Evolutionary conservation across 305 asterid species (phyloP), one percentile per base, ranked within the genome.

Genomic region (Fraxinus velutina): DNA sequence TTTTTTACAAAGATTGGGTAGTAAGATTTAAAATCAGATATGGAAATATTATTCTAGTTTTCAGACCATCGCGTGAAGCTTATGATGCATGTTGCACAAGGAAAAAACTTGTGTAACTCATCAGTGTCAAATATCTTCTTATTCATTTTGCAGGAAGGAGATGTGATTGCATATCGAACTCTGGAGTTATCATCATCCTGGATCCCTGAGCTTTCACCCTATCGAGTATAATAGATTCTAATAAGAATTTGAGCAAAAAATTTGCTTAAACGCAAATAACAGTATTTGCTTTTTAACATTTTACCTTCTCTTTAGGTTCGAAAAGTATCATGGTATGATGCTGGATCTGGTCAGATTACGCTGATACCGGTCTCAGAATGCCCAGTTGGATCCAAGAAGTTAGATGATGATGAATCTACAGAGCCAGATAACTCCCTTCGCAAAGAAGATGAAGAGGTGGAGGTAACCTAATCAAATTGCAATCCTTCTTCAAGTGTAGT

Each of bases 111-210:
- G 32, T 36, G 32, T 36, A 29, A 36, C 82, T 82, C 72, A 33
- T 62, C 24, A 13, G 2, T 83, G 36, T 36, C 47, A 21, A 62
- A 55, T 42, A 64, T 68, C n/a, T 66, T 68, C n/a, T 66, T 33
- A 62, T 32, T 68, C 80, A 42, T 57, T 84, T 73, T 88, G 77
- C 92, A 96, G 99, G 92, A 86, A 86, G 98, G 98, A 81, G 98
- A 93, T 83, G 86, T 92, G 86, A 89, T 96, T 83, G 98, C 91
- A 13, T 96, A 94, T 79, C 93, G 94, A 55, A 30, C 92, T 78
- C 90, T 94, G 84, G 98, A 94, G 85, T 89, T 96, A 77, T 93
- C 98, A 78, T 93, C 99, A 32, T 83, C 92, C 83, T 94, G 98
- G 98, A 92, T 97, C 75, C 99, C 99, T 33, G 98, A 92, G 89